Evolutionary conservation across 495 filamentous ascomycete species (phyloP).

Genomic region (Pyrenula aspistea): DNA sequence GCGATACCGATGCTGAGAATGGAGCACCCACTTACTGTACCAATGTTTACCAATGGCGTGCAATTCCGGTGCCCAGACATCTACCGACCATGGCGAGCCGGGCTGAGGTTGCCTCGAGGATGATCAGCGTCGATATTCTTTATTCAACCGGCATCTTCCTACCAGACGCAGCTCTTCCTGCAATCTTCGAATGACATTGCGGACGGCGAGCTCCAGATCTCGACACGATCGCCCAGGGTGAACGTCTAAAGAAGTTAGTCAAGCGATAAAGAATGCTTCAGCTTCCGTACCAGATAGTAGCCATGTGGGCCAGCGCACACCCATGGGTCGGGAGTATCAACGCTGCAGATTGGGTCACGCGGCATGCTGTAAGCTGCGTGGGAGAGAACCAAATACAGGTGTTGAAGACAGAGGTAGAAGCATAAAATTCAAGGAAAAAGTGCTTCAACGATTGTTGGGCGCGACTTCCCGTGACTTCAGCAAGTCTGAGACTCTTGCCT

Average conservation of each 20-base stretch:
- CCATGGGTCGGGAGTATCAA: neutral
- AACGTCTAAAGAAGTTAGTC: neutral
- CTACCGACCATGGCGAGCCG: neutral
- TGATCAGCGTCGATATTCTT: neutral
- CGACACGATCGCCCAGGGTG: neutral
- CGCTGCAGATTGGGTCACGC: neutral
- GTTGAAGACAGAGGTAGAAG: no score
- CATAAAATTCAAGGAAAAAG: no score
- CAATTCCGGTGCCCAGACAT: neutral
- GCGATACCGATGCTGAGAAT: no score
- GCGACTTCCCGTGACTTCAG: no score
- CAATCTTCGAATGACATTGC: neutral
- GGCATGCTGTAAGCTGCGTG: neutral
- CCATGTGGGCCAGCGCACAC: neutral
- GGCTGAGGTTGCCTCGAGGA: neutral
- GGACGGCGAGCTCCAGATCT: neutral
- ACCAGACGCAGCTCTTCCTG: neutral
- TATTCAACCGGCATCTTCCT: no score
- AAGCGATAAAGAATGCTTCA: neutral
- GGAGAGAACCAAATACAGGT: neutral
- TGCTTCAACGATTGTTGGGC: no score
- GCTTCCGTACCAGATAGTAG: neutral
- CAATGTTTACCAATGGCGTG: neutral
- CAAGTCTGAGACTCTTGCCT: no score
- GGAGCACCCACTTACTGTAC: neutral